Evolutionary conservation across 164 flowering plant species (phyloP).

Genomic region (Euptelea pleiosperma): DNA sequence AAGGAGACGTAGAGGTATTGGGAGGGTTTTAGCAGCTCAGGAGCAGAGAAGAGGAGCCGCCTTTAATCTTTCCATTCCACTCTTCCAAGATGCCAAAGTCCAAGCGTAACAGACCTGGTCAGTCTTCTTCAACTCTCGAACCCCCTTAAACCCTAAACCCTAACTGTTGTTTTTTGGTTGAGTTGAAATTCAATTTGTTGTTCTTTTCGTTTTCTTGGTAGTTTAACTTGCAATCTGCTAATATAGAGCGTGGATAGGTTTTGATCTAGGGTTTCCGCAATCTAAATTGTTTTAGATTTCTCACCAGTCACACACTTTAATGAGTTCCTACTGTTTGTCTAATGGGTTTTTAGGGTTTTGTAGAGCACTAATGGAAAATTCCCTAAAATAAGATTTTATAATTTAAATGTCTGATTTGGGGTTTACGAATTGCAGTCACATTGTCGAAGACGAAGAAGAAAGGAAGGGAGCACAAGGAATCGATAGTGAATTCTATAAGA

Average conservation of each 20-base stretch:
- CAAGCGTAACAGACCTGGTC: conserved; percentile 54
- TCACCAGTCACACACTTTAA: too few species aligned
- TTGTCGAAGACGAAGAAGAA: conserved; percentile 91
- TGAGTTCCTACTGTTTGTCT: too few species aligned
- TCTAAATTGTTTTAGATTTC: neutral
- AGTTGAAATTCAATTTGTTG: too few species aligned
- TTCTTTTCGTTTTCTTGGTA: neutral
- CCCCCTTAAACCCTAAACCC: conserved; percentile 3
- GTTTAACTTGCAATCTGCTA: too few species aligned
- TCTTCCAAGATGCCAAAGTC: conserved; percentile 55
- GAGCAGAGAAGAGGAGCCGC: neutral
- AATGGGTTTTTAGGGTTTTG: neutral
- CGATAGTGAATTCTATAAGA: conserved; percentile 57
- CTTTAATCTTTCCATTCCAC: neutral
- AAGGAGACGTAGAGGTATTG: too few species aligned
- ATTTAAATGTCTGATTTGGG: too few species aligned
- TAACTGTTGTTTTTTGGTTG: too few species aligned
- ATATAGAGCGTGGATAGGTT: too few species aligned
- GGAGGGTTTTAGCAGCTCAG: too few species aligned
- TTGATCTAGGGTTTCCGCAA: neutral
- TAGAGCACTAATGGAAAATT: too few species aligned
- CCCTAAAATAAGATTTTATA: too few species aligned
- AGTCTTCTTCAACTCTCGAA: neutral
- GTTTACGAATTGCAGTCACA: conserved; percentile 84
- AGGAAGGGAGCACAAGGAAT: conserved; percentile 78